Base-by-base conservation (phyloP, 495 filamentous ascomycete genomes). In the Lepidopterella palustris region DNA sequence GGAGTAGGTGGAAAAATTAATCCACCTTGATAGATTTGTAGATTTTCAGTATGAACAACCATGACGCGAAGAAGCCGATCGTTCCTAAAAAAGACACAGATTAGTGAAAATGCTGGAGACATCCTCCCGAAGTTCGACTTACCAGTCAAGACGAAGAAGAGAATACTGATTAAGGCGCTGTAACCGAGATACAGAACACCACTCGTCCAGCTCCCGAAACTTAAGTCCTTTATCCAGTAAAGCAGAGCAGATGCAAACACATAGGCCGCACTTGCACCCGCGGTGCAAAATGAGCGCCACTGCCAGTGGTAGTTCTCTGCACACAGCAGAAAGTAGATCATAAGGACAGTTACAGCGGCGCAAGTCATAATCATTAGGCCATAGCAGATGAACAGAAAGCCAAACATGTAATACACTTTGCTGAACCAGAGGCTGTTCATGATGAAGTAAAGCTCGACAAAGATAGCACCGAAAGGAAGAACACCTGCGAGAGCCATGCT, bases 381-480 rank as follows among this genome's bases (percentile, higher is more conserved):
- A 73, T 95, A 98, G 80, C 90, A 96, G 53, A 98, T 76, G 79
- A 98, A 98, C 39, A 98, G 79, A 80, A 98, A 98, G 27, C 93
- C 93, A 65, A 98, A 98, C 93, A 98, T 98, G 78, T 98, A 98
- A 78, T 98, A 98, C 57, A 98, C 89, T 77, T 92, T 92, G 78
- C 84, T 88, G 73, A 90, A 92, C 93, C 93, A 98, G 68, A 98
- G 89, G 9, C 87, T 91, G 74, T 84, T 92, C 88, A 97, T 93
- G 76, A 98, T 96, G 74, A 96, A 96, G 80, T 93, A 96, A 13
- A 98, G 84, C 73, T 98, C 95, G 40, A 97, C 90, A 61, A 95
- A 96, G 74, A 98, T 97, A 47, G 93, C 91, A 47, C 86, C 89
- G 65, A 98, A 98, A 10, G 95, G 95, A 13, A 97, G 79, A 52